Base-by-base conservation (phyloP, 2,329 filamentous ascomycete genomes). In the Ceratocystis smalleyi region DNA sequence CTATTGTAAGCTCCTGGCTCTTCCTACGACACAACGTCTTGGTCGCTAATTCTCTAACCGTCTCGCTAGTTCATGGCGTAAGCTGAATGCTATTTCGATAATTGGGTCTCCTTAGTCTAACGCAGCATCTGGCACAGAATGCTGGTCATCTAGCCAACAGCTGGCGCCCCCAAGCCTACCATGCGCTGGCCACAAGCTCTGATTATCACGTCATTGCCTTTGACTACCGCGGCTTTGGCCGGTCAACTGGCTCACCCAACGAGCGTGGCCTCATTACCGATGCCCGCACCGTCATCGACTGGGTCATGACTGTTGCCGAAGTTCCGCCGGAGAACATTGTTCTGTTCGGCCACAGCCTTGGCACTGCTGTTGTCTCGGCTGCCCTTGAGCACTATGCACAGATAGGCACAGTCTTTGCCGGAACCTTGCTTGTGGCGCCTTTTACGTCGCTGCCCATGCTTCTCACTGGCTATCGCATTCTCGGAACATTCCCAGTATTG, bases 161-260 rank as follows among this genome's bases (percentile, higher is more conserved):
- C 66, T 81, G 85, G 72, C 84, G 92, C 17, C 86, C 90, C 1
- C 79, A 84, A 40, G 87, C 84, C 65, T 95, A 95, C 72, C 89
- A 91, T 69, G 81, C 85, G 55, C 77, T 96, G 51, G 83, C 90
- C 3, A 82, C 87, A 62, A 83, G 85, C 2, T 87, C 87, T 1
- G 81, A 81, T 0, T 84, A 91, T 64, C 91, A 96, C 71, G 82
- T 96, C 55, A 78, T 96, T n/a, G 83, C 89, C 47, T 84, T 96
- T 70, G 91, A 96, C 77, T 96, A 96, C 74, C 87, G 91, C 19
- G 91, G 91, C 5, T 96, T 89, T 69, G 91, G 91, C 0, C 80
- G 83, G 47, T 94, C 88, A 7, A 89, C 85, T 0, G 90, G 92
- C n/a, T 76, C 75, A 3, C 92, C 92, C 0, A 86, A 85, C 0